These are phyloP conservation scores for Russula lepida DNA, from an alignment of 768 basidiomycete genomes.

Conservation along the genomic window DNA sequence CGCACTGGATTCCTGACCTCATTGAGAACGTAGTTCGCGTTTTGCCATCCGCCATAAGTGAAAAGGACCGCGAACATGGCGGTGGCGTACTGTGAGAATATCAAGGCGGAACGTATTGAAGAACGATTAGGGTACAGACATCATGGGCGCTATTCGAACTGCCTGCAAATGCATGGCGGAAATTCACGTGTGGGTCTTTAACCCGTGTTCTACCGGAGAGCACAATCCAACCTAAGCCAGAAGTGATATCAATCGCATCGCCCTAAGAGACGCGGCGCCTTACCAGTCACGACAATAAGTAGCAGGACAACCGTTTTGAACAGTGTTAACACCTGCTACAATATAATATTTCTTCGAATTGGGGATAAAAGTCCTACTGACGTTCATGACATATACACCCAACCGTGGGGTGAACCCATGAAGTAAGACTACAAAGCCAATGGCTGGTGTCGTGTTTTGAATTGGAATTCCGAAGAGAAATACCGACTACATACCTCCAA, in stretches of 20 bases:
- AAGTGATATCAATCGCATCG: not conserved
- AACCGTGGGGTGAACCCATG: conserved; percentile 44
- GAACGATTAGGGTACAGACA: conserved; percentile 21
- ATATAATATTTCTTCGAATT: not conserved
- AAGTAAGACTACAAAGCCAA: conserved; percentile 41
- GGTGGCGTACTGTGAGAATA: conserved; percentile 43
- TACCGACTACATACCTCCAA: conserved; percentile 35
- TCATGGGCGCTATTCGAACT: conserved; percentile 46
- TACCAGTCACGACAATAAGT: conserved; percentile 47
- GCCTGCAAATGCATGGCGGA: conserved; percentile 48
- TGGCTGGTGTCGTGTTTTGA: conserved; percentile 30
- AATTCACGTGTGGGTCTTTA: conserved; percentile 49
- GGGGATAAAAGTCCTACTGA: conserved; percentile 14
- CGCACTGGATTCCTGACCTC: conserved; percentile 51
- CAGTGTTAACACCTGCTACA: conserved; percentile 36
- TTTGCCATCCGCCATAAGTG: conserved; percentile 45
- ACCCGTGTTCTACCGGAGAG: conserved; percentile 49
- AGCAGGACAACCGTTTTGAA: conserved; percentile 48
- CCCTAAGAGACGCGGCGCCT: not conserved
- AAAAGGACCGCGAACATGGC: conserved; percentile 52
- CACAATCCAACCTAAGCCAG: conserved; percentile 43
- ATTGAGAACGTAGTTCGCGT: conserved; percentile 51
- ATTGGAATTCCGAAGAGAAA: not conserved
- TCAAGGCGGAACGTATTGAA: not conserved
- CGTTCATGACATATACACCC: conserved; percentile 50